Conservation (phyloP, 2,329 filamentous ascomycete genomes). For the Alternaria novae-zelandiae region DNA sequence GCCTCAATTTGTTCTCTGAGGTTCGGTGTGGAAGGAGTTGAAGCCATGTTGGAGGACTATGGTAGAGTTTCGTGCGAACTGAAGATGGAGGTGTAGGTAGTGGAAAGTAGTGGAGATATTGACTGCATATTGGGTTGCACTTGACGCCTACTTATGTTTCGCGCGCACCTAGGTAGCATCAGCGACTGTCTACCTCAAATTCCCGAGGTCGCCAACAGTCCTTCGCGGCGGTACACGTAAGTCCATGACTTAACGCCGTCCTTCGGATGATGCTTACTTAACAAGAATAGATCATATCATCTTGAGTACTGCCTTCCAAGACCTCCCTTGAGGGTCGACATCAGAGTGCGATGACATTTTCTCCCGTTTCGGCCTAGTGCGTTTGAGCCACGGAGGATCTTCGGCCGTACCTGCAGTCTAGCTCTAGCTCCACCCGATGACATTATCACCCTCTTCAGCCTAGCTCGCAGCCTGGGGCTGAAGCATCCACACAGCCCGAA, state of each 20-base stretch:
- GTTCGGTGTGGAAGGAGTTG: neutral
- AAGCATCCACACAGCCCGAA: neutral
- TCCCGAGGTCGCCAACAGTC: neutral
- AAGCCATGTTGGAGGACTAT: neutral
- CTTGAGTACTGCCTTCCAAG: neutral
- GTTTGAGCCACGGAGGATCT: neutral
- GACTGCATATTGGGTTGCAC: neutral
- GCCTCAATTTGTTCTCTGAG: constrained; percentile 2
- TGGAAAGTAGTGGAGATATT: neutral
- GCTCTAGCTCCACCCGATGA: neutral
- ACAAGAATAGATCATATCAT: neutral
- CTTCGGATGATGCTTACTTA: neutral
- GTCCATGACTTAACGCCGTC: neutral
- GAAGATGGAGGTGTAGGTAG: neutral
- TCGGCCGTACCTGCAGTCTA: neutral
- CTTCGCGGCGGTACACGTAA: neutral
- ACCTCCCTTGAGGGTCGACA: neutral
- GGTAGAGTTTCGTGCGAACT: neutral
- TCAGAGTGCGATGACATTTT: neutral
- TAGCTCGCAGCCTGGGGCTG: neutral
- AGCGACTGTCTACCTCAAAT: neutral
- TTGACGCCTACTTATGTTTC: neutral
- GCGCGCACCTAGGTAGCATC: neutral
- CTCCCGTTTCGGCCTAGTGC: neutral
- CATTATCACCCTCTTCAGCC: neutral